Evolutionary conservation across 2,329 filamentous ascomycete species (phyloP).

Genomic region (Xylariaceae sp.): DNA sequence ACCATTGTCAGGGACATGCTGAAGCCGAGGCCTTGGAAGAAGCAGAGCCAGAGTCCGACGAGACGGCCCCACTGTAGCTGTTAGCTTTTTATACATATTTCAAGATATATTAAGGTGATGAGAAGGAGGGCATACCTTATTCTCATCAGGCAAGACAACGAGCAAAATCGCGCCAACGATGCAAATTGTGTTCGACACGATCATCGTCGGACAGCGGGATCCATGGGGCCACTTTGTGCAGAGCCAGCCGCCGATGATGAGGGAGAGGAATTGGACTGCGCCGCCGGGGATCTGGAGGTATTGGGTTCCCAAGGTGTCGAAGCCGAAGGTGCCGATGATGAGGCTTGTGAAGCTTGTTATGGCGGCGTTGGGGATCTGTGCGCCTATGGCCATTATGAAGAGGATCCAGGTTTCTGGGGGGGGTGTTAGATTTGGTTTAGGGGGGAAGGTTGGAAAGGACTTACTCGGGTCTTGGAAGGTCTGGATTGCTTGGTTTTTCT

Average conservation of each 20-base stretch:
- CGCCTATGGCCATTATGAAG: slow-evolving; percentile 47
- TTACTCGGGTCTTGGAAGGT: slow-evolving; percentile 39
- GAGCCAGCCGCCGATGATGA: slow-evolving; percentile 46
- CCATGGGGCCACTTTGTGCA: slow-evolving; percentile 47
- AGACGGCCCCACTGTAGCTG: slow-evolving; percentile 49
- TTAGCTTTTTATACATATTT: neutral
- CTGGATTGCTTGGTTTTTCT: slow-evolving; percentile 43
- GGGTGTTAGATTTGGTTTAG: slow-evolving; percentile 16
- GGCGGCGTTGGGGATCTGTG: slow-evolving; percentile 52
- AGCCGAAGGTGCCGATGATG: slow-evolving; percentile 29
- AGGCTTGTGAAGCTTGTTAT: slow-evolving; percentile 41
- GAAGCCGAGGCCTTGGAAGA: slow-evolving; percentile 32
- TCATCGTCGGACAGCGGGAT: slow-evolving; percentile 50
- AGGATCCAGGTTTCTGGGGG: slow-evolving; percentile 50
- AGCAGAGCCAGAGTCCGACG: slow-evolving; percentile 50
- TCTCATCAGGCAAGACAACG: slow-evolving; percentile 43
- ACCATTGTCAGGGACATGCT: slow-evolving; percentile 33
- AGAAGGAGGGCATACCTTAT: slow-evolving; percentile 35
- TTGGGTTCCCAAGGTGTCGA: slow-evolving; percentile 47
- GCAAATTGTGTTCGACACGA: slow-evolving; percentile 49
- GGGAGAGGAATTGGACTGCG: slow-evolving; percentile 50
- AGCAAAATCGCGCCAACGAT: slow-evolving; percentile 49
- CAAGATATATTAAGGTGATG: neutral
- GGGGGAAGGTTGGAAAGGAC: no score
- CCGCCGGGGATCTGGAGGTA: slow-evolving; percentile 58